phyloP scores from a whole-genome alignment of 164 flowering plant species.

The Kingdonia uniflora region DNA sequence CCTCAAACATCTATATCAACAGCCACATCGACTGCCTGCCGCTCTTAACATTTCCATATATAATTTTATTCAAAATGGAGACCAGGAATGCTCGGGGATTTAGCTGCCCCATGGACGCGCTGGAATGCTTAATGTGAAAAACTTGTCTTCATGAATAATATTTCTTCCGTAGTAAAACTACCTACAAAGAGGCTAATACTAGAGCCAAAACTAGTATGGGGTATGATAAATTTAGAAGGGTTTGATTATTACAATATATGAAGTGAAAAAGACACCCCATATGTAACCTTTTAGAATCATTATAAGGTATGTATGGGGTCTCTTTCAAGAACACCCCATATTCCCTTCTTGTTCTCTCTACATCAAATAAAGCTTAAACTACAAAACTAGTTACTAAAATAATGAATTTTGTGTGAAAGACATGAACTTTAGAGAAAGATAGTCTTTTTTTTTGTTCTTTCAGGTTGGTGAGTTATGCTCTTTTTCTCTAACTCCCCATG shows the following conservation, averaged over 20 bases:
- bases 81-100: too few relatives aligned
- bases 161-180: too few relatives aligned
- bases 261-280: slow-evolving; percentile 6
- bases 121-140: too few relatives aligned
- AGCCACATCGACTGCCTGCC: too few relatives aligned
- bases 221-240: not conserved
- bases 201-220: not conserved
- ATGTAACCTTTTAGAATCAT: slow-evolving; percentile 7
- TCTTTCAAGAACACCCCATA: slow-evolving; percentile 15
- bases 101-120: too few relatives aligned
- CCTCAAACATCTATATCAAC: not conserved
- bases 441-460: slow-evolving; percentile 1
- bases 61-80: too few relatives aligned
- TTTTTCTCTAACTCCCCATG: slow-evolving; percentile 8
- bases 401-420: not conserved
- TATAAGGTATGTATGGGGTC: slow-evolving; percentile 16
- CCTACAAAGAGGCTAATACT: too few relatives aligned
- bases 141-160: too few relatives aligned
- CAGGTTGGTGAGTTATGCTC: slow-evolving; percentile 13
- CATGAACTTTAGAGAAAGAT: not conserved
- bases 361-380: not conserved
- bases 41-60: too few relatives aligned
- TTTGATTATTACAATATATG: slow-evolving; percentile 1
- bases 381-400: not conserved
- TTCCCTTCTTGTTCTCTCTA: slow-evolving; percentile 4